phyloP scores from a whole-genome alignment of 805 yeast genomes.

The Candida gorgasii region DNA sequence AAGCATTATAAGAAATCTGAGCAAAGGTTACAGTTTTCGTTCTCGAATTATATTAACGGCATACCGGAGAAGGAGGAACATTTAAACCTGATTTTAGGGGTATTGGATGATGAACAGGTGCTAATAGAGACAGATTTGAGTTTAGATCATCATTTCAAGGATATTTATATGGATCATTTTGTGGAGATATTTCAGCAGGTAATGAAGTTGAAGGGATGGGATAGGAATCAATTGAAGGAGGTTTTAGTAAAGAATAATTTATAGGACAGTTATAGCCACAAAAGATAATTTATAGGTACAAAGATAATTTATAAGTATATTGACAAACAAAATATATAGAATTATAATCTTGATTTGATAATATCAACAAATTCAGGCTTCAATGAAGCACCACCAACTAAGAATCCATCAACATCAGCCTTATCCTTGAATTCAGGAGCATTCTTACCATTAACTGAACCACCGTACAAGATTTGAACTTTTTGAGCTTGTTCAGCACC shows the following conservation, averaged over 20 bases:
- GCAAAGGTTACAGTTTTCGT: conserved; percentile 47
- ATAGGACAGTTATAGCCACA: no score
- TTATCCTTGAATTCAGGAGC: conserved; percentile 88
- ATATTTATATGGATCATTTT: conserved; percentile 24
- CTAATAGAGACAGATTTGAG: conserved; percentile 39
- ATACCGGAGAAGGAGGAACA: conserved; percentile 26
- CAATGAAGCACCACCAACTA: conserved; percentile 98
- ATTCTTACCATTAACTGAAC: conserved; percentile 95
- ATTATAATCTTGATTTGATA: conserved; percentile 82
- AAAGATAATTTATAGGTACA: neutral
- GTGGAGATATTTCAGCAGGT: conserved; percentile 22
- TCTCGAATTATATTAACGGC: conserved; percentile 53
- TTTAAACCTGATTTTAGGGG: conserved; percentile 20
- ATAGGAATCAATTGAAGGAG: conserved; percentile 5
- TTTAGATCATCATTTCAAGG: conserved; percentile 25
- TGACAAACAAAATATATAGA: neutral
- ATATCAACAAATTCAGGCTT: conserved; percentile 98
- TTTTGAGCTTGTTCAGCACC: conserved; percentile 75
- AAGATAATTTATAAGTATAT: neutral
- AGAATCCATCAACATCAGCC: conserved; percentile 95
- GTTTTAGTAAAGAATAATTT: conserved; percentile 3
- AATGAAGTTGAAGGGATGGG: conserved; percentile 15
- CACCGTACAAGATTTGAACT: conserved; percentile 95
- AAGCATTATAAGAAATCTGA: conserved; percentile 25
- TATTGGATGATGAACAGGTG: conserved; percentile 24